A percentile compares a stretch with the other conserved stretches of the same genome.
Evolutionary conservation across 1,139 yeast species (phyloP).

Genomic region (Sporopachydermia cereana): DNA sequence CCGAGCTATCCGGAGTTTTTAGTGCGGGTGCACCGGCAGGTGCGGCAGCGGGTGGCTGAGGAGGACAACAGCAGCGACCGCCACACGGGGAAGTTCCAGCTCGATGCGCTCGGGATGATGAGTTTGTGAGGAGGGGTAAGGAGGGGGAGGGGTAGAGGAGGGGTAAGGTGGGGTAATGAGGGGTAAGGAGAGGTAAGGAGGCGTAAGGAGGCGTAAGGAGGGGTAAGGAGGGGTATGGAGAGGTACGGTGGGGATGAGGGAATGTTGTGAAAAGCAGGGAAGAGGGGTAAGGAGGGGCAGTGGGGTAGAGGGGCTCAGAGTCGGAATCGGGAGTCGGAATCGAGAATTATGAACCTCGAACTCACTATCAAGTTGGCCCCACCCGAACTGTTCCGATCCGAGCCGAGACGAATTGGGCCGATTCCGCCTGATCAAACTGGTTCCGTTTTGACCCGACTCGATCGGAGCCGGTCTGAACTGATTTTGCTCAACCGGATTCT

Average conservation of each 20-base stretch:
- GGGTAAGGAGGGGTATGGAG: background rate
- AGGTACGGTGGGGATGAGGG: background rate
- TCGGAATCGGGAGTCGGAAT: too few species aligned
- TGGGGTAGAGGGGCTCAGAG: background rate
- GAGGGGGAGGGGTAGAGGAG: background rate
- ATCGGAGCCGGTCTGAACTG: too few species aligned
- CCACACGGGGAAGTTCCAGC: background rate
- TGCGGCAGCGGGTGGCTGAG: constrained; percentile 21
- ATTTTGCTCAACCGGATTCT: too few species aligned
- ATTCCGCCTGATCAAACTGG: too few species aligned
- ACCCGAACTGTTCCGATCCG: too few species aligned
- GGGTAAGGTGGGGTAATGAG: background rate
- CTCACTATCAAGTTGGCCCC: too few species aligned
- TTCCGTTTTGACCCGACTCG: too few species aligned
- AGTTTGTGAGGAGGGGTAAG: background rate
- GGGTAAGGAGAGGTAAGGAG: background rate
- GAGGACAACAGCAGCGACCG: background rate
- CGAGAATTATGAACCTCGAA: too few species aligned
- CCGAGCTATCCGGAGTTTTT: constrained; percentile 49
- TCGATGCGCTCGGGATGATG: constrained; percentile 1
- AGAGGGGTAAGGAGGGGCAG: background rate
- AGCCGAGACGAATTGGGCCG: too few species aligned
- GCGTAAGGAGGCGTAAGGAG: background rate
- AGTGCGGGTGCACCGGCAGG: constrained; percentile 47
- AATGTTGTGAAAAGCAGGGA: background rate